Percentiles rank a stretch among this genome's conserved stretches.
These are phyloP conservation scores for Sungouiella thailandica DNA, from an alignment of 805 yeast genomes.

Conservation along the genomic window DNA sequence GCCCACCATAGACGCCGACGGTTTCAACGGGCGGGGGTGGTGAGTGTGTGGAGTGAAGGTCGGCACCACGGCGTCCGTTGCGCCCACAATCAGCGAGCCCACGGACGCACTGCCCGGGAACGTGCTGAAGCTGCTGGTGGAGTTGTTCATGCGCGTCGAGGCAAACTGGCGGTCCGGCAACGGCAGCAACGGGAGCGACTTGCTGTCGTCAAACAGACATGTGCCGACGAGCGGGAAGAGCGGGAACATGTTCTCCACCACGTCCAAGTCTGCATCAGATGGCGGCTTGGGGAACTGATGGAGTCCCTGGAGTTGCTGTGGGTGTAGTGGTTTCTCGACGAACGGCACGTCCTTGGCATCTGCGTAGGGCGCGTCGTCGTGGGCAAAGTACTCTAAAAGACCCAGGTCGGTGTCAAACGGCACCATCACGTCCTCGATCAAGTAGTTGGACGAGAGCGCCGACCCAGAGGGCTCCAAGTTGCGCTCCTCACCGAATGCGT, in stretches of 20 bases:
- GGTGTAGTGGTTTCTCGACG: neutral
- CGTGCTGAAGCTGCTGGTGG: neutral
- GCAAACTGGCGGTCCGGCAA: constrained; percentile 14
- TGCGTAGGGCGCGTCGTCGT: neutral
- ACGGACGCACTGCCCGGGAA: neutral
- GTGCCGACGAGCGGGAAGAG: constrained; percentile 39
- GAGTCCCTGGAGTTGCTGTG: constrained; percentile 3
- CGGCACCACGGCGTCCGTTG: neutral
- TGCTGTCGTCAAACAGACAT: constrained; percentile 31
- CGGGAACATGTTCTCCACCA: constrained; percentile 36
- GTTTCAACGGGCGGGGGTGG: constrained; percentile 10
- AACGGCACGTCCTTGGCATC: neutral
- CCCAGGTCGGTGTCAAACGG: constrained; percentile 35
- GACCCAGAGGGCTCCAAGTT: neutral
- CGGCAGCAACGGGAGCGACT: constrained; percentile 31
- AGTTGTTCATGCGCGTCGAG: neutral
- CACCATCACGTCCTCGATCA: constrained; percentile 26
- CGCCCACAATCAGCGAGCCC: neutral
- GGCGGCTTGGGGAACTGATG: constrained; percentile 13
- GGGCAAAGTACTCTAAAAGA: constrained; percentile 33
- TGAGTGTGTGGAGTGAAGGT: neutral
- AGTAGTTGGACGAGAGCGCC: constrained; percentile 10
- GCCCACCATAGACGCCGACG: constrained; percentile 5
- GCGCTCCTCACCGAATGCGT: neutral
- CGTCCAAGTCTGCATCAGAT: constrained; percentile 20